These are phyloP conservation scores for Schoenoplectus triqueter DNA, from an alignment of 202 grass and related monocot species.

Conservation along the genomic window DNA sequence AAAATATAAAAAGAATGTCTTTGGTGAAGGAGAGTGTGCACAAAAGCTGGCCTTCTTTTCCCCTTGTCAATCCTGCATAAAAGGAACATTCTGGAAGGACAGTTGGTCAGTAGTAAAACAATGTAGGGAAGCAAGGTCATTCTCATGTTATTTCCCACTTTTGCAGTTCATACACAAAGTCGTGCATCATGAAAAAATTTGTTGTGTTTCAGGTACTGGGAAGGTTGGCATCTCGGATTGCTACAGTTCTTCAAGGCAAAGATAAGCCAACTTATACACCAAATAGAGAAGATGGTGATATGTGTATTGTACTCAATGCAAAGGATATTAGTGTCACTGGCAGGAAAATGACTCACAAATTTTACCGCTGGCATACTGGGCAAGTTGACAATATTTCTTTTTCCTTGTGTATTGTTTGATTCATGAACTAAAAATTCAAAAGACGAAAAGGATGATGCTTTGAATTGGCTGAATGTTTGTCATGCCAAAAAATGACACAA, in stretches of 20 bases:
- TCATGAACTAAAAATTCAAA: neutral
- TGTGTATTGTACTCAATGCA: constrained; percentile 94
- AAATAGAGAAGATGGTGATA: constrained; percentile 86
- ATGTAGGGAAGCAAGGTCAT: neutral
- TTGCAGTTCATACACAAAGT: neutral
- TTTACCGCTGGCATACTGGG: constrained; percentile 98
- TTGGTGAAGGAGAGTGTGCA: neutral
- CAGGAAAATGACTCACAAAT: constrained; percentile 93
- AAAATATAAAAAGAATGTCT: neutral
- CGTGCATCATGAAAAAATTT: neutral
- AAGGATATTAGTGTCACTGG: constrained; percentile 86
- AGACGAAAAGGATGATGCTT: neutral
- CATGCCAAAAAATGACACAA: neutral
- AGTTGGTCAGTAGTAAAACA: constrained; percentile 5
- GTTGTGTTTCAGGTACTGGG: constrained; percentile 71
- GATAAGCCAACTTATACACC: constrained; percentile 94
- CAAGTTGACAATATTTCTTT: constrained; percentile 38
- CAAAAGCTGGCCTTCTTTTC: no score
- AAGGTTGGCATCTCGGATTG: constrained; percentile 84
- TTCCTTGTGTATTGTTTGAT: neutral
- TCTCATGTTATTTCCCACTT: constrained; percentile 23
- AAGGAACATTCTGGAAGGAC: neutral
- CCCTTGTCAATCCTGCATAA: neutral
- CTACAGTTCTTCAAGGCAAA: constrained; percentile 87
- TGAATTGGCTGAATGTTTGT: constrained; percentile 5